Base-by-base conservation (phyloP, 169 alveolate genomes). In the Theileria luwenshuni region DNA sequence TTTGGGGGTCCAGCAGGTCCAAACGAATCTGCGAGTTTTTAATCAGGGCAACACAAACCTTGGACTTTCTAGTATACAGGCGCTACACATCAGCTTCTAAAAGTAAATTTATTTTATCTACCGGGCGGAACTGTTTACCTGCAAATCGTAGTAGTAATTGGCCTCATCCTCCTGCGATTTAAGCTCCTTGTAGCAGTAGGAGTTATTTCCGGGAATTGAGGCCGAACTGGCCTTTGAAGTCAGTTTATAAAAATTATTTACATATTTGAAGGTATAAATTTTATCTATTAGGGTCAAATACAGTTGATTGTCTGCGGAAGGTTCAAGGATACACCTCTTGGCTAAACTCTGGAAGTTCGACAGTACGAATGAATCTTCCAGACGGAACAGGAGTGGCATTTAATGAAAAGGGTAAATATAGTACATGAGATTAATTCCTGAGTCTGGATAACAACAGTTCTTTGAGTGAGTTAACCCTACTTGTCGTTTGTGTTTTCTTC, bases 1-100 rank as follows among this genome's bases (percentile, higher is more conserved):
- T 17, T 48, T 61, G 10, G 87, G 87, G 10, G 87, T 79, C 87
- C 87, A 79, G 12, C 75, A 48, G 19, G 71, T 65, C 47, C 69
- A 60, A 23, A 79, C 79, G 51, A 79, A 59, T 30, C 87, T 79
- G 49, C 21, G 0, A 7, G 19, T 45, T 8, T 47, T 12, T 19
- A 21, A 15, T 21, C 17, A 21, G 35, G 12, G 25, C 21, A 0
- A 2, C n/a, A 45, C 0, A 0, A 3, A 79, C 87, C 76, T 79
- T 48, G 87, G 76, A 30, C 21, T 21, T 27, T 68, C 76, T 33
- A 52, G 15, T 38, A 51, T 41, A 23, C 73, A 15, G 17, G 23
- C 19, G 51, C 73, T 23, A 68, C 76, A 68, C 76, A 68, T 68
- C 65, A 41, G n/a, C 41, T 23, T 68, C 76, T 68, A 49, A 47